Percentiles rank a stretch among this genome's conserved stretches.
These are phyloP conservation scores for Leptomonas pyrrhocoris DNA, from an alignment of 208 protist species.

Conservation along the genomic window DNA sequence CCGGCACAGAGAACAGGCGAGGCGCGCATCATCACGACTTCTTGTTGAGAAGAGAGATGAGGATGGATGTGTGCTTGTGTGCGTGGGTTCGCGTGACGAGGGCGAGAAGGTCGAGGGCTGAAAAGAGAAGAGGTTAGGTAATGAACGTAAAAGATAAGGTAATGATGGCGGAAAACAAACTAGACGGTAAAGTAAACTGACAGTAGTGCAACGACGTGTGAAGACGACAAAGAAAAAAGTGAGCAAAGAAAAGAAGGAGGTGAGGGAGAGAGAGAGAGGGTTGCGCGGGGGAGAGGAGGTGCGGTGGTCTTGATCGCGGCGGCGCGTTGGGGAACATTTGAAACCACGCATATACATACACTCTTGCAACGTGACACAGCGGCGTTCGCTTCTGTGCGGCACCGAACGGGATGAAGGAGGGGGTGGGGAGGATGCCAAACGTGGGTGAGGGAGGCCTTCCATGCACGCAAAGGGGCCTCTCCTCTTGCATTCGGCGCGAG, in stretches of 20 bases:
- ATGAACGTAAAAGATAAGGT: conserved; percentile 13
- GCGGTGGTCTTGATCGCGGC: too few relatives aligned
- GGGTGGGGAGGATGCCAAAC: too few relatives aligned
- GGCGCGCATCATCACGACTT: conserved; percentile 60
- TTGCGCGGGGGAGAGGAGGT: neutral
- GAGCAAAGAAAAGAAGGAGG: neutral
- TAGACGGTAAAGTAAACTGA: conserved; percentile 15
- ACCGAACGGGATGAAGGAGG: too few relatives aligned
- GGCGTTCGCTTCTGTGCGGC: too few relatives aligned
- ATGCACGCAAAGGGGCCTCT: too few relatives aligned
- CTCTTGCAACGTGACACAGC: too few relatives aligned
- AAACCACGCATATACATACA: too few relatives aligned
- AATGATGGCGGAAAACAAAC: conserved; percentile 17
- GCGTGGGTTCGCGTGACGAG: conserved; percentile 10
- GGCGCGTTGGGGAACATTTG: too few relatives aligned
- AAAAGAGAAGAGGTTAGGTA: conserved; percentile 20
- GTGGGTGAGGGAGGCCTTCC: too few relatives aligned
- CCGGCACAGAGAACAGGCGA: conserved; percentile 55
- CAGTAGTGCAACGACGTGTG: neutral
- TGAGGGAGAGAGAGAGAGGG: neutral
- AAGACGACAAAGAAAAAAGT: neutral
- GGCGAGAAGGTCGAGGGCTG: neutral
- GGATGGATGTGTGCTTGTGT: neutral
- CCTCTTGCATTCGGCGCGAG: too few relatives aligned
- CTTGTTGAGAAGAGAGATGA: neutral